phyloP scores from a whole-genome alignment of 371 early-diverging fungal genomes.

The Zopfochytrium polystomum region DNA sequence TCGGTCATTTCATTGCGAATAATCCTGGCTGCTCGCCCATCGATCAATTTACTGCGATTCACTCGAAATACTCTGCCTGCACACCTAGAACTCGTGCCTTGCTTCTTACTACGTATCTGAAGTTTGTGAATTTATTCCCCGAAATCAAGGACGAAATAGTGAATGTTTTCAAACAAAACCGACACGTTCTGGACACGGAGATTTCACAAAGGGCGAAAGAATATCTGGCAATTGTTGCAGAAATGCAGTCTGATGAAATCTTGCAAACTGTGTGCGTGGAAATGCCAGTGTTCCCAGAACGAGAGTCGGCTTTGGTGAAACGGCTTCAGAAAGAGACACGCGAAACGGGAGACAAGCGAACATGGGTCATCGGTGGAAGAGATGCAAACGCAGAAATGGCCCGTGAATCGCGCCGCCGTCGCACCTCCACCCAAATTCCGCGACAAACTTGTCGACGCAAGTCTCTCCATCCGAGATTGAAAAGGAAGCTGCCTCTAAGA shows the following conservation, averaged over 20 bases:
- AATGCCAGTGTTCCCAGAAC: slow-evolving; percentile 94
- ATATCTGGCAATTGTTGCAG: slow-evolving; percentile 78
- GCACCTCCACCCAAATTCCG: slow-evolving; percentile 11
- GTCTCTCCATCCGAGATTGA: no score
- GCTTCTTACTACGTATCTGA: slow-evolving; percentile 87
- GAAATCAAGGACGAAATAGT: slow-evolving; percentile 89
- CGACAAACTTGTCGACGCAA: not conserved
- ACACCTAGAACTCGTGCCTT: slow-evolving; percentile 77
- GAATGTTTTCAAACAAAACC: slow-evolving; percentile 78
- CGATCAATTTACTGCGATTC: slow-evolving; percentile 89
- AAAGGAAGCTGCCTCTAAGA: no score
- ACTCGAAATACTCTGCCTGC: slow-evolving; percentile 80
- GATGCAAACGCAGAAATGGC: slow-evolving; percentile 64
- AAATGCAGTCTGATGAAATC: slow-evolving; percentile 79
- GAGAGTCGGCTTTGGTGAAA: slow-evolving; percentile 82
- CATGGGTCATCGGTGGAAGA: slow-evolving; percentile 90
- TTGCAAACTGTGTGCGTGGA: slow-evolving; percentile 91
- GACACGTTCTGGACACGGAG: slow-evolving; percentile 87
- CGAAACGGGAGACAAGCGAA: slow-evolving; percentile 91
- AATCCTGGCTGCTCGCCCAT: slow-evolving; percentile 76
- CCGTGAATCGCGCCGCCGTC: slow-evolving; percentile 19
- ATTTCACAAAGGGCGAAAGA: slow-evolving; percentile 95
- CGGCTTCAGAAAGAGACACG: slow-evolving; percentile 77
- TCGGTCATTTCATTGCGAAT: slow-evolving; percentile 91
- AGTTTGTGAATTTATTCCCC: slow-evolving; percentile 93